A percentile compares a stretch with the other conserved stretches of the same genome.
Conservation (phyloP, 164 flowering plant genomes). For the Macadamia integrifolia region DNA sequence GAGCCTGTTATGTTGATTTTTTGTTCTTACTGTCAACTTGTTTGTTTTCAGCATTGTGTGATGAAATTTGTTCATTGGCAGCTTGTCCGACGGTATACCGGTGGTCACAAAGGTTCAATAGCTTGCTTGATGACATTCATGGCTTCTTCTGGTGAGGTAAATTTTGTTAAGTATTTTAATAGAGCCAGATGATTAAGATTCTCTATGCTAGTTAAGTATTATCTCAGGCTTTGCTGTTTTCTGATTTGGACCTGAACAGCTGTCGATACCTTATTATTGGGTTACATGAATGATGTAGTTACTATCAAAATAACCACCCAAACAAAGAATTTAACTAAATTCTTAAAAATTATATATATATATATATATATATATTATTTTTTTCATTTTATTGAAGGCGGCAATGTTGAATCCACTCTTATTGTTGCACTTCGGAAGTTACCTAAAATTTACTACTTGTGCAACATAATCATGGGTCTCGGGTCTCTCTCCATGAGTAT, state of each 20-base stretch:
- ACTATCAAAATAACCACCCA: too few relatives aligned
- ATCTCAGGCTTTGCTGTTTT: not conserved
- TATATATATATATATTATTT: too few relatives aligned
- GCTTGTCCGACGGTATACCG: conserved; percentile 96
- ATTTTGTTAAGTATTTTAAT: not conserved
- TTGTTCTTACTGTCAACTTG: not conserved
- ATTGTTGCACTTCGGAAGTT: too few relatives aligned
- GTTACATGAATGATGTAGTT: too few relatives aligned
- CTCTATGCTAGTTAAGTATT: not conserved
- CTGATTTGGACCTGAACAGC: not conserved
- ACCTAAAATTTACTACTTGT: too few relatives aligned
- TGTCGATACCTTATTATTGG: too few relatives aligned
- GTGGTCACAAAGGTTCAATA: conserved; percentile 96
- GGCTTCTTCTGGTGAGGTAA: conserved; percentile 97
- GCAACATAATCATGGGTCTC: too few relatives aligned
- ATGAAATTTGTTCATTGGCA: conserved; percentile 27
- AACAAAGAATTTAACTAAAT: too few relatives aligned
- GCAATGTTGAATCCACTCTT: too few relatives aligned
- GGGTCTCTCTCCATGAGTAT: too few relatives aligned
- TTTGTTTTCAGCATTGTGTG: conserved; percentile 1
- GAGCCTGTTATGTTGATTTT: conserved; percentile 7
- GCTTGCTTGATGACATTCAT: conserved; percentile 91
- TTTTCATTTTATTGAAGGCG: too few relatives aligned
- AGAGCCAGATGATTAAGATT: not conserved
- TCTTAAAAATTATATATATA: too few relatives aligned